Evolutionary conservation across 2,329 filamentous ascomycete genomes (phyloP).

Genomic region (Botrytis pseudocinerea): DNA sequence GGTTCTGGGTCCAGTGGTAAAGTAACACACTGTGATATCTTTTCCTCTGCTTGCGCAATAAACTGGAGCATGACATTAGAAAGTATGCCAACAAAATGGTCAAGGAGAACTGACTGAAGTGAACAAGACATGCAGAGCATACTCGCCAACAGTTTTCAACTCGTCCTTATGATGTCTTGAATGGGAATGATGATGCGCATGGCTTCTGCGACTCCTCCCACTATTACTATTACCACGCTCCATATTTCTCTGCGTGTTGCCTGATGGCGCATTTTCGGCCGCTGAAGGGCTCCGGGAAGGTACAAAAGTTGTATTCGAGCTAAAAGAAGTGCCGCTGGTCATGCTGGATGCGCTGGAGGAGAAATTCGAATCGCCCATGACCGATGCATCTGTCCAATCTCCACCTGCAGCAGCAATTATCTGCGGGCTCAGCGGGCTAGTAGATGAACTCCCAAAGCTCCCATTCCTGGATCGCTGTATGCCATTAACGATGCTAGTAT

Average conservation of each 20-base stretch:
- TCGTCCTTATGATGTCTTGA: constrained; percentile 70
- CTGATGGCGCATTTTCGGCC: constrained; percentile 48
- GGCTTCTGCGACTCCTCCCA: constrained; percentile 65
- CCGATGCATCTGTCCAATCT: constrained; percentile 39
- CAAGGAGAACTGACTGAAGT: constrained; percentile 66
- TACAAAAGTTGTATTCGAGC: constrained; percentile 36
- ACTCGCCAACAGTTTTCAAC: constrained; percentile 93
- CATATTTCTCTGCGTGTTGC: constrained; percentile 52
- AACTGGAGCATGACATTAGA: constrained; percentile 57
- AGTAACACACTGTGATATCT: constrained; percentile 85
- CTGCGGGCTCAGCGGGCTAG: constrained; percentile 85
- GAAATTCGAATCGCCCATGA: constrained; percentile 38
- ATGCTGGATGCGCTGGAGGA: constrained; percentile 35
- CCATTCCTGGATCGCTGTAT: constrained; percentile 90
- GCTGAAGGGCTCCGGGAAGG: constrained; percentile 44
- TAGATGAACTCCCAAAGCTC: constrained; percentile 76
- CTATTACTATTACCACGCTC: constrained; percentile 64
- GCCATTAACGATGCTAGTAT: constrained; percentile 96
- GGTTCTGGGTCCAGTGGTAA: constrained; percentile 78
- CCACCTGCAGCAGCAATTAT: constrained; percentile 69
- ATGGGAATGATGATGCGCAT: constrained; percentile 65
- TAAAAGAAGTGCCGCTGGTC: constrained; percentile 37
- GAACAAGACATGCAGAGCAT: constrained; percentile 93
- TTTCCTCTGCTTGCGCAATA: constrained; percentile 93
- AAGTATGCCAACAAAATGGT: constrained; percentile 6